A percentile compares a stretch with the other conserved stretches of the same genome.
Conservation (phyloP, 2,329 filamentous ascomycete genomes). For the Trichoderma cornu-damae region DNA sequence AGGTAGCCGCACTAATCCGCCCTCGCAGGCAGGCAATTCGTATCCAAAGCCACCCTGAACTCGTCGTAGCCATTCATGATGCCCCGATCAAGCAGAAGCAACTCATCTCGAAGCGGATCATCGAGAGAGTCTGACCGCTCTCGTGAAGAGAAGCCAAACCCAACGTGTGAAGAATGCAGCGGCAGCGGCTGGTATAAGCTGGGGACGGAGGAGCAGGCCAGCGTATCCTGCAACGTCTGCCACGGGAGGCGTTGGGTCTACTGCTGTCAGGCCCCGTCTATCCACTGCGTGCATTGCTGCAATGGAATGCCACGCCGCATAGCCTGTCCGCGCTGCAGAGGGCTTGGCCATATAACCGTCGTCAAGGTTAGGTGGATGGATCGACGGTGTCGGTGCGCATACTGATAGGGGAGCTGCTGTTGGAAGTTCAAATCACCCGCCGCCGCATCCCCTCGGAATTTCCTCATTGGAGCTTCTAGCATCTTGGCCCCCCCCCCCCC, state of each 20-base stretch:
- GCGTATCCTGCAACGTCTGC: constrained; percentile 1
- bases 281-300: background rate
- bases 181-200: constrained; percentile 1
- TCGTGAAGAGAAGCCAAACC: constrained; percentile 6
- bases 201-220: background rate
- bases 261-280: constrained; percentile 8
- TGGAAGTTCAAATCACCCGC: too few relatives aligned
- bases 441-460: background rate
- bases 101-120: constrained; percentile 7
- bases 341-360: background rate
- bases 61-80: background rate
- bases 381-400: background rate
- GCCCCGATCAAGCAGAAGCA: constrained; percentile 7
- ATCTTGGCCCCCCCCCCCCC: too few relatives aligned
- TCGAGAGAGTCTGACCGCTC: constrained; percentile 10
- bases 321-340: background rate
- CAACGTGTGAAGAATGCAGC: constrained; percentile 13
- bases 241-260: background rate
- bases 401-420: background rate
- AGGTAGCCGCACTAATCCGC: constrained; percentile 11
- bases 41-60: background rate
- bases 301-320: background rate
- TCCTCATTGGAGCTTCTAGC: background rate
- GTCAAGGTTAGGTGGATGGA: background rate
- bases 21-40: background rate